Conservation (phyloP, 202 grass and related monocot species). For the Eragrostis tef region DNA sequence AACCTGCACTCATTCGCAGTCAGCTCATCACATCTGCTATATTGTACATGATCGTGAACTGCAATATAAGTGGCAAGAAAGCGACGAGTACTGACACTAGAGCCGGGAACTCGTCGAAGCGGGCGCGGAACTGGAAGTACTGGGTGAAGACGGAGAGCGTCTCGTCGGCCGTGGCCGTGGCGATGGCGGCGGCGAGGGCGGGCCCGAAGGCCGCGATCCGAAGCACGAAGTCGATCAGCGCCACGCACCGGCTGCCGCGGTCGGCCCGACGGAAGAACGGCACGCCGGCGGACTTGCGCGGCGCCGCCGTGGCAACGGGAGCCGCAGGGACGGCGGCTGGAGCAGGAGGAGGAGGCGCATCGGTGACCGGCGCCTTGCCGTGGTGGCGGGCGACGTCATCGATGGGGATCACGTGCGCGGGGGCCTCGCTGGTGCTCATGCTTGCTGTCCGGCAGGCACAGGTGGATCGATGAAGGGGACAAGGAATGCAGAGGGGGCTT, state of each 20-base stretch:
- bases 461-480: too few species aligned
- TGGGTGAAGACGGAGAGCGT: conserved; percentile 87
- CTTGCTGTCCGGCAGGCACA: not conserved
- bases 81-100: conserved; percentile 57
- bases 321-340: not conserved
- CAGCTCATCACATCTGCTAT: not conserved
- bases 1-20: conserved; percentile 57
- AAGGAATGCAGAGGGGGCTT: not conserved
- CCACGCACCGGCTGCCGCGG: conserved; percentile 60
- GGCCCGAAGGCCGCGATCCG: conserved; percentile 69
- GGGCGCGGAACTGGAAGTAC: conserved; percentile 86
- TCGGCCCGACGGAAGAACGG: conserved; percentile 53
- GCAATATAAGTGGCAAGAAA: too few species aligned
- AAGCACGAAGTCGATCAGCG: conserved; percentile 74
- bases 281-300: conserved; percentile 41
- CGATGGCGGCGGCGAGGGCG: conserved; percentile 72
- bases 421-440: conserved; percentile 72
- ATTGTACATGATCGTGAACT: too few species aligned
- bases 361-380: conserved; percentile 51
- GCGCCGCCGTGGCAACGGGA: not conserved
- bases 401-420: conserved; percentile 60
- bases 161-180: conserved; percentile 73
- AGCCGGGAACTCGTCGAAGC: conserved; percentile 83
- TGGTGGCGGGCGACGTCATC: conserved; percentile 41
- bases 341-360: conserved; percentile 19